These are phyloP conservation scores for Coccomyxa sp. DNA, from an alignment of 139 green algal genomes.

Conservation along the genomic window DNA sequence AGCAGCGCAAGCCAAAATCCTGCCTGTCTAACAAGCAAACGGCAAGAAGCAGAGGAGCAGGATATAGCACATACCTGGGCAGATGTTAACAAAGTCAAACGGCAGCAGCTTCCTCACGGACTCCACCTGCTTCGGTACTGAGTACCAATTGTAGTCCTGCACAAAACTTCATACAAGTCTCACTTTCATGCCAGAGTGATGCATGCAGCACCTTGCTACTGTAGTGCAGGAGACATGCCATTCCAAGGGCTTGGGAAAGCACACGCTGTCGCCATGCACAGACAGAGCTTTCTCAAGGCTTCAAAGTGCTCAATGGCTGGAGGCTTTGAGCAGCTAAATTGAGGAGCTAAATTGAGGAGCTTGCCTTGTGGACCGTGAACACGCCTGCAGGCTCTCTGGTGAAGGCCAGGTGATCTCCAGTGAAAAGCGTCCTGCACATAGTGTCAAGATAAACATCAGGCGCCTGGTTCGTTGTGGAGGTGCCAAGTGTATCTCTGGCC, in stretches of 20 bases:
- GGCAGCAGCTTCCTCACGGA: conserved; percentile 48
- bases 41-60: neutral
- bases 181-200: neutral
- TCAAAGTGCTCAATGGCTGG: too few species aligned
- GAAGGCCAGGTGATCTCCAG: conserved; percentile 40
- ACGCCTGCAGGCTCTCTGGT: neutral
- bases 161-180: neutral
- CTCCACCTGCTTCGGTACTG: conserved; percentile 46
- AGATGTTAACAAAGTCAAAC: conserved; percentile 52
- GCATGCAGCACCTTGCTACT: neutral
- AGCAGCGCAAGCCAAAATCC: neutral
- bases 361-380: neutral
- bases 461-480: neutral
- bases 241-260: too few species aligned
- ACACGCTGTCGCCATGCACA: too few species aligned
- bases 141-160: conserved; percentile 39
- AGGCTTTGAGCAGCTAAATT: too few species aligned
- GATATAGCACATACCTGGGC: neutral
- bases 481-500: neutral
- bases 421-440: conserved; percentile 37
- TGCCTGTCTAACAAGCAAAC: neutral
- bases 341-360: too few species aligned
- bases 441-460: too few species aligned
- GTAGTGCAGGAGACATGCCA: too few species aligned
- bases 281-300: too few species aligned